Conservation (phyloP, 2,329 filamentous ascomycete species). For the Tolypocladium amazonense region DNA sequence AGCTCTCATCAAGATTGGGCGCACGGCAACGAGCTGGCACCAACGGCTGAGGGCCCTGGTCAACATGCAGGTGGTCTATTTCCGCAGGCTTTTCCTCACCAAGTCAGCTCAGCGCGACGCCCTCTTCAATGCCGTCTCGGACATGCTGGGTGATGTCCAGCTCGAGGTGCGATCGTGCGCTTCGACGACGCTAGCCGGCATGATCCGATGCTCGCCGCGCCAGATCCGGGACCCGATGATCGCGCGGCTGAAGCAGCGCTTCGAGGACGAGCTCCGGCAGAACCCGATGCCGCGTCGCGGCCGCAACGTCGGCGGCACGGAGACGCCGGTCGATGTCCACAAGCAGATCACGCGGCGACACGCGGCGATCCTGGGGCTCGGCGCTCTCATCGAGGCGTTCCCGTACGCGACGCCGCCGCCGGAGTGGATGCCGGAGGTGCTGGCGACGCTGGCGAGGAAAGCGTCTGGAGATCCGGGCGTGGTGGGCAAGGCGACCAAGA, state of each 20-base stretch:
- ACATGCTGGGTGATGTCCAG: slow-evolving; percentile 86
- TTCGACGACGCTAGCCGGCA: slow-evolving; percentile 85
- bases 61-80: slow-evolving; percentile 98
- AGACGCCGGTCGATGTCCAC: slow-evolving; percentile 60
- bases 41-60: slow-evolving; percentile 89
- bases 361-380: slow-evolving; percentile 83
- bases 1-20: slow-evolving; percentile 79
- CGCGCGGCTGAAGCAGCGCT: slow-evolving; percentile 62
- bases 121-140: slow-evolving; percentile 86
- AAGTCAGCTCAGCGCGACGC: slow-evolving; percentile 61
- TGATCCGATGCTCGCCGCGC: slow-evolving; percentile 91
- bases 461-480: slow-evolving; percentile 84
- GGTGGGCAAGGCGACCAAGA: slow-evolving; percentile 92
- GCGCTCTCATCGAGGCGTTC: slow-evolving; percentile 87
- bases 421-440: slow-evolving; percentile 83
- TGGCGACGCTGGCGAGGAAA: slow-evolving; percentile 73
- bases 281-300: slow-evolving; percentile 79
- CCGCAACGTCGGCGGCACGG: slow-evolving; percentile 48
- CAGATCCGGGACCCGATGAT: slow-evolving; percentile 72
- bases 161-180: slow-evolving; percentile 91
- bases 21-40: slow-evolving; percentile 80
- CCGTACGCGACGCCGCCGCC: slow-evolving; percentile 92
- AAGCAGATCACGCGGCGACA: slow-evolving; percentile 74
- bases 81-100: slow-evolving; percentile 87
- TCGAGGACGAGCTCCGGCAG: slow-evolving; percentile 63